Evolutionary conservation across 2,329 filamentous ascomycete genomes (phyloP), one percentile per base, ranked within the genome.

Genomic region (Aureobasidium sp.): DNA sequence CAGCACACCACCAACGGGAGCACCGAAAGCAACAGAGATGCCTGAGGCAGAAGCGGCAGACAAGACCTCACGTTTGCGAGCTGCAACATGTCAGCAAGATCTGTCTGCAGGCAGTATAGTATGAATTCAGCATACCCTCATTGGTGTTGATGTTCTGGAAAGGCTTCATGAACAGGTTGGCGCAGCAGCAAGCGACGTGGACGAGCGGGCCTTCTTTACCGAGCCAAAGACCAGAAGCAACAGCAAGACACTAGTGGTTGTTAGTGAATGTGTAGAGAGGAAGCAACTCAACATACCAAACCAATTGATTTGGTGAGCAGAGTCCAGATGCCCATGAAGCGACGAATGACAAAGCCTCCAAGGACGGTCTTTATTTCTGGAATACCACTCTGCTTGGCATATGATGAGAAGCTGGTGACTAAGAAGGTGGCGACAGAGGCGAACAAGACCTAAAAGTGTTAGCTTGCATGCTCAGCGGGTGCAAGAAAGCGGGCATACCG

Each of bases 311-410:
- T 97, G 53, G 90, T 90, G 25, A 88, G 69, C 64, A 97, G 74
- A 1, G 91, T 96, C 90, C 90, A 96, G 27, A 77, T 76, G 8
- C 90, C 88, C 64, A 97, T 75, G 63, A 97, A 95, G 55, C 84
- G 81, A 56, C 84, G 80, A 57, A 98, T 96, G 27, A 98, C 85
- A 67, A 96, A 96, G 5, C 91, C 91, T 35, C 91, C 91, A 51
- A 98, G 74, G 7, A 98, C 81, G 2, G 90, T 96, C 75, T 98
- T 98, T 71, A 98, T 94, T 74, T 98, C 91, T 5, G 91, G 90
- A 61, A 98, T 96, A 70, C 91, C 91, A 66, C 89, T 95, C 65
- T 97, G 91, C 66, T 87, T 91, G 42, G 91, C 91, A 70, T 95
- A 88, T 4, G 86, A 76, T 21, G 88, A 89, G 69, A 90, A 97